Conservation (phyloP, 1,284 basidiomycete species). For the Meira miltonrushii region DNA sequence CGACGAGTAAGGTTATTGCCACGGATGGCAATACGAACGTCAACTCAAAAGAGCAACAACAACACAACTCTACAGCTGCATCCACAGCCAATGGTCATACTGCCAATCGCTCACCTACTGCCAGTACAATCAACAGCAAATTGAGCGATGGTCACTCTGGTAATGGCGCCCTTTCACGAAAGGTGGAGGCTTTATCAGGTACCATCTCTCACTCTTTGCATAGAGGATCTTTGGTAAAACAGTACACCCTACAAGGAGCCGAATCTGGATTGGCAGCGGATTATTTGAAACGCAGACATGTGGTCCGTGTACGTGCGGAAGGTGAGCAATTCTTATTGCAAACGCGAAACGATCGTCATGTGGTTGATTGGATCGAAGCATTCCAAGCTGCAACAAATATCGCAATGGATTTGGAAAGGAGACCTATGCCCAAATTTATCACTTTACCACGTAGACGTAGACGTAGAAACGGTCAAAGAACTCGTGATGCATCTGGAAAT, state of each 20-base stretch:
- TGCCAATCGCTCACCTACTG: not conserved
- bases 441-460: slow-evolving; percentile 47
- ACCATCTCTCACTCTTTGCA: not conserved
- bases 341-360: slow-evolving; percentile 73
- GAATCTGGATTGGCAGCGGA: slow-evolving; percentile 92
- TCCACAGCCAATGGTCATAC: not conserved
- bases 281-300: slow-evolving; percentile 87
- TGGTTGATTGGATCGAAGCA: slow-evolving; percentile 95
- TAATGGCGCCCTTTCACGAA: not conserved
- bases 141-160: not conserved
- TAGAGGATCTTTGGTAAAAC: slow-evolving; percentile 53
- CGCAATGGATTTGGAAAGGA: slow-evolving; percentile 79
- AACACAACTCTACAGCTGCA: not conserved
- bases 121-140: not conserved
- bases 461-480: slow-evolving; percentile 21
- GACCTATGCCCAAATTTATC: slow-evolving; percentile 57
- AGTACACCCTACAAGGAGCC: slow-evolving; percentile 81
- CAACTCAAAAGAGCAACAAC: too few species aligned
- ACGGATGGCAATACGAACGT: too few species aligned
- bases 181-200: not conserved
- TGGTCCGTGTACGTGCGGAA: slow-evolving; percentile 85
- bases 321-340: slow-evolving; percentile 96
- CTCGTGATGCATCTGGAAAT: not conserved
- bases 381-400: slow-evolving; percentile 91
- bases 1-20: too few species aligned